phyloP scores from a whole-genome alignment of 2,329 filamentous ascomycete genomes.

The Calonectria multiphialidica region DNA sequence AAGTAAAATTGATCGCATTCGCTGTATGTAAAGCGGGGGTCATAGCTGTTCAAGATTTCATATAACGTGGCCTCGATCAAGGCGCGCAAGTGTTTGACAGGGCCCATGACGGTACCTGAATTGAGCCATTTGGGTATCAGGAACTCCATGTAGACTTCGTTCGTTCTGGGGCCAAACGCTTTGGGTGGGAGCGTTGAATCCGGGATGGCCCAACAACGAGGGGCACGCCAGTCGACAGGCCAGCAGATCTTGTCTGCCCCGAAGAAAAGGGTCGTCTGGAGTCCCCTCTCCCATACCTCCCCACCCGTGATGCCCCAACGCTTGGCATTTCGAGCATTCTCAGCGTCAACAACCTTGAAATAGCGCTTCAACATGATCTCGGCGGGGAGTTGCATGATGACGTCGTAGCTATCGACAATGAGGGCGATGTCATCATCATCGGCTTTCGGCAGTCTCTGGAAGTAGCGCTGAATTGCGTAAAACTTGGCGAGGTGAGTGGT shows the following conservation, averaged over 20 bases:
- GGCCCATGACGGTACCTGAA: slow-evolving; percentile 59
- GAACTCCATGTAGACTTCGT: slow-evolving; percentile 46
- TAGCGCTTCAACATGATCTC: slow-evolving; percentile 74
- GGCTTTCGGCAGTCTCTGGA: slow-evolving; percentile 42
- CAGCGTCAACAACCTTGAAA: slow-evolving; percentile 60
- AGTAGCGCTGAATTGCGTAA: slow-evolving; percentile 50
- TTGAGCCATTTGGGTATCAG: slow-evolving; percentile 57
- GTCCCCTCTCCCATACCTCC: slow-evolving; percentile 44
- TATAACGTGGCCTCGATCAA: slow-evolving; percentile 44
- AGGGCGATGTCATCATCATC: slow-evolving; percentile 71
- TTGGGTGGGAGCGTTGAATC: slow-evolving; percentile 45
- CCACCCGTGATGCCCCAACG: slow-evolving; percentile 58
- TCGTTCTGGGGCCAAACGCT: slow-evolving; percentile 54
- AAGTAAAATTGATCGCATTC: slow-evolving; percentile 60
- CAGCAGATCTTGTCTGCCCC: slow-evolving; percentile 59
- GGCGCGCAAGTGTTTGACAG: slow-evolving; percentile 45
- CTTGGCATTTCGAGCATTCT: slow-evolving; percentile 63
- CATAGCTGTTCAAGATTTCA: slow-evolving; percentile 50
- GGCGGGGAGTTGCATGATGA: slow-evolving; percentile 74
- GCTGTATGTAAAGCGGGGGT: slow-evolving; percentile 42
- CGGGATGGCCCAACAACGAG: slow-evolving; percentile 57
- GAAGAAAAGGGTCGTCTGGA: slow-evolving; percentile 56
- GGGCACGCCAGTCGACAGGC: slow-evolving; percentile 49
- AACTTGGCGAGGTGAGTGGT: slow-evolving; percentile 55
- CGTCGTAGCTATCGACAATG: slow-evolving; percentile 73